Base-by-base conservation (phyloP, 805 yeast genomes). In the Pichia membranifaciens region DNA sequence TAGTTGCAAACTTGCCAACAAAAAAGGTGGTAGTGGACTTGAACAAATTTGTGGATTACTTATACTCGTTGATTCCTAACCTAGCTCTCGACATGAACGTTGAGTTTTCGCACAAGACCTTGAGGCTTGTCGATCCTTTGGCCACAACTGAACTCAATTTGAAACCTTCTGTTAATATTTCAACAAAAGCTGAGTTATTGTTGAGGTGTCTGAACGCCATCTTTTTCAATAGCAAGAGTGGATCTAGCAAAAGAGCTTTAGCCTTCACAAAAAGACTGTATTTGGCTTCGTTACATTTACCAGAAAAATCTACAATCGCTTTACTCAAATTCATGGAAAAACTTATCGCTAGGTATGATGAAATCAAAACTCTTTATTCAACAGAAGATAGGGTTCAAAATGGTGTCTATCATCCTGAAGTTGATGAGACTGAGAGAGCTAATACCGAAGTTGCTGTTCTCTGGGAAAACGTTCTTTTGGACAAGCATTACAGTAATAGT, bases 351-450 rank as follows among this genome's bases (percentile, higher is more conserved):
- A 76, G 84, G 61, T 84, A 82, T 62, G 82, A 87, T 37, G 84
- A 82, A 44, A 67, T 88, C 40, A 75, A 79, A 44, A 86, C 95
- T 1, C 68, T 91, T 43, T 88, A 84, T 68, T 80, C 87, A 20
- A 87, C 96, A 1, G 96, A 89, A 41, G 99, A 93, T 60, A 75
- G 93, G 54, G 77, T 93, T 36, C 80, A 81, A 35, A 89, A 91
- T 49, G 98, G 96, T 41, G 71, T 73, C 13, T 84, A 84, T 59
- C 77, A 79, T 23, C 71, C 82, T 54, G 88, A 81, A 42, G 75
- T 75, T 12, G 77, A 76, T 45, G 81, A 78, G 40, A 79, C 87
- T 10, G 87, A 84, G 54, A 79, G 91, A 61, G 71, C 86, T 55
- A 90, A 93, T 59, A 77, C 95, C 2, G 91, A 84, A 38, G 93